Evolutionary conservation across 2,329 filamentous ascomycete species (phyloP).

Genomic region (Apiospora hydei): DNA sequence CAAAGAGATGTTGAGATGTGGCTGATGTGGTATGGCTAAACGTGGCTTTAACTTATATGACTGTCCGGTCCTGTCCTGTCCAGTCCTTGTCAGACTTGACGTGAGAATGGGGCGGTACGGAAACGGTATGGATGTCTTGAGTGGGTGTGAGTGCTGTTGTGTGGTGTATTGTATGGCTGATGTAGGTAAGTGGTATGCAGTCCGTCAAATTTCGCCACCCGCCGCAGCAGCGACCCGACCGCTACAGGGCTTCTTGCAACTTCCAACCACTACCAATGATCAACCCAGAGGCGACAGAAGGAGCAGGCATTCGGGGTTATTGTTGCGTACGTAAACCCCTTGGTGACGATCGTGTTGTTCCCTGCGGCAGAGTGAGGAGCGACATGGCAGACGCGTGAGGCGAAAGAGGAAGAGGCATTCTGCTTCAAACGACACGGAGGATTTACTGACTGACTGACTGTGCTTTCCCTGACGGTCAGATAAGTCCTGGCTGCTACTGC

Average conservation of each 20-base stretch:
- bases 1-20: conserved; percentile 15
- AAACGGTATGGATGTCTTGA: neutral
- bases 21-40: conserved; percentile 13
- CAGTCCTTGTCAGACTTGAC: neutral
- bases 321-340: conserved; percentile 1
- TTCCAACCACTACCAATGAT: neutral
- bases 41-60: conserved; percentile 17
- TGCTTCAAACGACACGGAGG: neutral
- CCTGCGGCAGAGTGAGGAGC: neutral
- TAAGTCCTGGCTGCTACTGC: neutral
- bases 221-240: neutral
- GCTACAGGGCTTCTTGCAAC: neutral
- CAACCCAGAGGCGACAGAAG: neutral
- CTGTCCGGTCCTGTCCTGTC: neutral
- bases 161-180: neutral
- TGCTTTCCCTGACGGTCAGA: neutral
- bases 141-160: neutral
- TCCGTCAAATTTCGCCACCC: conserved; percentile 13
- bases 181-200: neutral
- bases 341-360: neutral
- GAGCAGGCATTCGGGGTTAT: neutral
- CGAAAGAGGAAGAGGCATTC: conserved; percentile 4
- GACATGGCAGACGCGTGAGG: neutral
- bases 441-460: neutral
- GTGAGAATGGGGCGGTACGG: neutral